These are phyloP conservation scores for Sarcodon sp. DNA, from an alignment of 768 basidiomycete species.

Conservation along the genomic window DNA sequence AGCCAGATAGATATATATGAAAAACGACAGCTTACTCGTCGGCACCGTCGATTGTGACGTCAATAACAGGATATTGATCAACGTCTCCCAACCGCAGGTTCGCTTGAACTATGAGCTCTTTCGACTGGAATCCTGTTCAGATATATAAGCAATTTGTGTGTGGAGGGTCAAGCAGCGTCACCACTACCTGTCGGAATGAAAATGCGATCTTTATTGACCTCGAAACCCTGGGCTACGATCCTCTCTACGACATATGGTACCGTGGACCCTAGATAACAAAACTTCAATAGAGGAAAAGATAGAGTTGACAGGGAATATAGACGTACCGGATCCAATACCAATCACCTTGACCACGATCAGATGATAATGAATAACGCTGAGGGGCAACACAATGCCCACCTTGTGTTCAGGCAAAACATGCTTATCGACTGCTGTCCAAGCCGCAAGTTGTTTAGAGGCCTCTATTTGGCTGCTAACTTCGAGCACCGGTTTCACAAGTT, in stretches of 20 bases:
- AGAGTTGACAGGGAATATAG: not conserved
- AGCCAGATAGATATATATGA: not conserved
- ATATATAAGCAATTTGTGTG: not conserved
- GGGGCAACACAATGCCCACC: slow-evolving; percentile 26
- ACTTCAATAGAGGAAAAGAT: slow-evolving; percentile 1
- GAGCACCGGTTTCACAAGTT: not conserved
- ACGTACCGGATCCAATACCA: slow-evolving; percentile 73
- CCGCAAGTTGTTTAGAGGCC: slow-evolving; percentile 79
- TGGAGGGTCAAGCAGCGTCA: not conserved
- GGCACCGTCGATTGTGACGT: slow-evolving; percentile 97
- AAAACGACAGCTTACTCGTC: slow-evolving; percentile 59
- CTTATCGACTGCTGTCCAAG: slow-evolving; percentile 87
- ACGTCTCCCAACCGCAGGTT: slow-evolving; percentile 77
- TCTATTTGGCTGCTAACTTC: slow-evolving; percentile 42
- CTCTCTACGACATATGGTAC: slow-evolving; percentile 96
- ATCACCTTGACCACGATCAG: slow-evolving; percentile 41
- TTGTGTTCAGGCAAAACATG: slow-evolving; percentile 76
- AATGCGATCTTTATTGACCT: slow-evolving; percentile 65
- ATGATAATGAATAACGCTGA: not conserved
- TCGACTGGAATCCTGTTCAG: slow-evolving; percentile 80
- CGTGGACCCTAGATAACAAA: slow-evolving; percentile 56
- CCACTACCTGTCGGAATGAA: slow-evolving; percentile 73
- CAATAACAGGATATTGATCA: slow-evolving; percentile 77
- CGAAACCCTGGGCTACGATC: slow-evolving; percentile 72
- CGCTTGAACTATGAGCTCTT: slow-evolving; percentile 80